These are phyloP conservation scores for Chenopodium album DNA, from an alignment of 148 eudicot species.

Conservation along the genomic window DNA sequence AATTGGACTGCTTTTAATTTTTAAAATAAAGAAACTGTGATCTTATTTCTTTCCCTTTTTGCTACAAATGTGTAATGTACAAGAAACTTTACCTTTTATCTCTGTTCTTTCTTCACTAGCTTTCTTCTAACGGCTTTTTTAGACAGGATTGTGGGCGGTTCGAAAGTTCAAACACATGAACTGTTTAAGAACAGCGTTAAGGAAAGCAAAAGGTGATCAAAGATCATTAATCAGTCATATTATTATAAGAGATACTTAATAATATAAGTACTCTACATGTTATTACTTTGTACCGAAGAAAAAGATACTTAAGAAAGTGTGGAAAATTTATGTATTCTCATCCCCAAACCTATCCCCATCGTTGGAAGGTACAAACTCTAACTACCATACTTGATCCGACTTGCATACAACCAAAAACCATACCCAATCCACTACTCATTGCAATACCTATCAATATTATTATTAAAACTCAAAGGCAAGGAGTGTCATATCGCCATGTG, in stretches of 20 bases:
- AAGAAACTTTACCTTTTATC: background rate
- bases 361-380: too few species aligned
- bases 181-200: background rate
- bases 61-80: background rate
- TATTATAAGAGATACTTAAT: background rate
- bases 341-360: too few species aligned
- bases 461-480: too few species aligned
- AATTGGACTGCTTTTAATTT: background rate
- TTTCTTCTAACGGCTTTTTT: slow-evolving; percentile 4
- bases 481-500: too few species aligned
- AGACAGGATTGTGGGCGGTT: slow-evolving; percentile 15
- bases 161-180: slow-evolving; percentile 15
- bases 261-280: too few species aligned
- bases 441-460: too few species aligned
- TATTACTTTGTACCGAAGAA: too few species aligned
- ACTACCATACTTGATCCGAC: too few species aligned
- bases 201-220: background rate
- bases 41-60: background rate
- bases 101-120: background rate
- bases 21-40: background rate
- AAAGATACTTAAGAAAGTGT: too few species aligned
- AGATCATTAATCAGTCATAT: background rate
- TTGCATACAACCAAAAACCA: too few species aligned
- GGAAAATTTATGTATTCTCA: too few species aligned
- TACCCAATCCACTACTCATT: too few species aligned